Percentiles rank a stretch among this genome's conserved stretches.
Evolutionary conservation across 2,329 filamentous ascomycete species (phyloP).

Genomic region (Madurella mycetomatis): DNA sequence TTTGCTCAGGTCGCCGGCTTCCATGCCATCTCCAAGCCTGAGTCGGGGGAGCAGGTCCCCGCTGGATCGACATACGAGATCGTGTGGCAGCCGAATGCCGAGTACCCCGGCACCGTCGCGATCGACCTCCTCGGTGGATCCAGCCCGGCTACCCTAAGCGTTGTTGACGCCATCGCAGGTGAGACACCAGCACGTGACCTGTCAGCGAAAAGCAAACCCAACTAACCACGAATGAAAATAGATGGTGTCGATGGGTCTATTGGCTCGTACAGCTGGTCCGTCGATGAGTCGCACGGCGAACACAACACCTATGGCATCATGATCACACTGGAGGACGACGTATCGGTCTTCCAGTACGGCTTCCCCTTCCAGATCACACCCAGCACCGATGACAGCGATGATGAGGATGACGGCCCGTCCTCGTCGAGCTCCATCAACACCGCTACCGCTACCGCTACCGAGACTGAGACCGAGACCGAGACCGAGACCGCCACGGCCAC

Average conservation of each 20-base stretch:
- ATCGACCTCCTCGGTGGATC: slow-evolving; percentile 54
- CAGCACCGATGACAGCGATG: slow-evolving; percentile 28
- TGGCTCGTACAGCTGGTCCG: slow-evolving; percentile 47
- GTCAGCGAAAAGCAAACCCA: background rate
- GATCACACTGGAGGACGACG: slow-evolving; percentile 47
- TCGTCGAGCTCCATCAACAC: slow-evolving; percentile 20
- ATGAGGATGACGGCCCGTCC: slow-evolving; percentile 23
- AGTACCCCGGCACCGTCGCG: slow-evolving; percentile 42
- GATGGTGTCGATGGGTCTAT: slow-evolving; percentile 44
- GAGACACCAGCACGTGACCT: slow-evolving; percentile 32
- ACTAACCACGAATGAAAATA: slow-evolving; percentile 26
- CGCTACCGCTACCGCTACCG: slow-evolving; percentile 26
- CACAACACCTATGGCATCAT: slow-evolving; percentile 53
- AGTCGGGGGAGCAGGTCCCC: slow-evolving; percentile 38
- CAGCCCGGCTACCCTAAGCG: slow-evolving; percentile 38
- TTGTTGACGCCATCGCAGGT: slow-evolving; percentile 45
- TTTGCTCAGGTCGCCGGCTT: slow-evolving; percentile 50
- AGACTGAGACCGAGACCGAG: slow-evolving; percentile 15
- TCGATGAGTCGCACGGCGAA: slow-evolving; percentile 42
- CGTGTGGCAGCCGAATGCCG: slow-evolving; percentile 43
- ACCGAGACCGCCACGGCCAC: slow-evolving; percentile 5
- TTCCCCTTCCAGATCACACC: slow-evolving; percentile 53
- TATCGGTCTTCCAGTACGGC: slow-evolving; percentile 55
- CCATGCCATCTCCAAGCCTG: slow-evolving; percentile 49
- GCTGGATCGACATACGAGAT: slow-evolving; percentile 49